phyloP scores from a whole-genome alignment of 202 grass and related monocot genomes.

The Schoenoplectus triqueter region DNA sequence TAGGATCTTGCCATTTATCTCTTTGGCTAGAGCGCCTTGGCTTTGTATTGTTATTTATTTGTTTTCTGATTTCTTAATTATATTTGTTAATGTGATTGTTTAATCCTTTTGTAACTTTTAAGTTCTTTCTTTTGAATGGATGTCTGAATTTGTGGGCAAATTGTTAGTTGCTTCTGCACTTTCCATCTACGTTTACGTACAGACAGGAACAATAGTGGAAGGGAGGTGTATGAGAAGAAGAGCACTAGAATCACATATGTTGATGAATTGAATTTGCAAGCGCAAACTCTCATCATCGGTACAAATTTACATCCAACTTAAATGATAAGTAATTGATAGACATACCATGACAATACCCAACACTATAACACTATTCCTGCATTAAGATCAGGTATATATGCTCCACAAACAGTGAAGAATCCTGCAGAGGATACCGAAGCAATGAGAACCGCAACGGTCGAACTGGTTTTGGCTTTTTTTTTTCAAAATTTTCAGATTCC shows the following conservation, averaged over 20 bases:
- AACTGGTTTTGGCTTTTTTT: background rate
- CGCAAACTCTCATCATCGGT: background rate
- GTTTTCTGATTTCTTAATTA: background rate
- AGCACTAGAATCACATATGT: background rate
- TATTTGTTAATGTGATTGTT: background rate
- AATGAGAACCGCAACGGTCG: constrained; percentile 28
- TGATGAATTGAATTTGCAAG: no score
- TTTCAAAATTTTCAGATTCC: background rate
- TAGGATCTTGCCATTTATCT: constrained; percentile 25
- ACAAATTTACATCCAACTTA: background rate
- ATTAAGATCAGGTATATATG: constrained; percentile 41
- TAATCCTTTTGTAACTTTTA: background rate
- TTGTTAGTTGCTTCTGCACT: background rate
- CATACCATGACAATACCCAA: background rate
- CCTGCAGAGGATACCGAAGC: constrained; percentile 59
- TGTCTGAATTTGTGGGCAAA: background rate
- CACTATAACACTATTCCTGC: constrained; percentile 15
- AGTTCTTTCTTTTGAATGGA: background rate
- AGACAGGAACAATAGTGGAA: no score
- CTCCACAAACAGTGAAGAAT: constrained; percentile 49
- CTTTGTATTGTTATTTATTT: constrained; percentile 16
- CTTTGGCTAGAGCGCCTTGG: constrained; percentile 1
- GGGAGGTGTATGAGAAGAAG: no score
- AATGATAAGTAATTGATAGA: background rate
- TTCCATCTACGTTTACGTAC: background rate